Percentiles rank a stretch among this genome's conserved stretches.
These are phyloP conservation scores for Lichtheimia ramosa DNA, from an alignment of 371 early-diverging fungal species.

Conservation along the genomic window DNA sequence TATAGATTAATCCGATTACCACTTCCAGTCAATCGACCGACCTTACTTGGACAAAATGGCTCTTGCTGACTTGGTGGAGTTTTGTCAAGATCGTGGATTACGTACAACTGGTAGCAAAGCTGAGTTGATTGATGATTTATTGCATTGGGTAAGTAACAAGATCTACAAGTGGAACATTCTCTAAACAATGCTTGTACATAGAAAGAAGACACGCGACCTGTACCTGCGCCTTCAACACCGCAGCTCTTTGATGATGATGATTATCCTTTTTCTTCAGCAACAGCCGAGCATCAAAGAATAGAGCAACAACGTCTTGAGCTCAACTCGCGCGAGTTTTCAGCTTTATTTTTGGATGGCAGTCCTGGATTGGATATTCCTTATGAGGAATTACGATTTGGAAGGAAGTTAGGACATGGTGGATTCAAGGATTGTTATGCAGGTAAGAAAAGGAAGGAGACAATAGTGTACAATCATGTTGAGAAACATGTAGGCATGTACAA, in stretches of 20 bases:
- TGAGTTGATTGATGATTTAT: slow-evolving; percentile 56
- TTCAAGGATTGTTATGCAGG: slow-evolving; percentile 75
- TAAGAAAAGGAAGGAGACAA: slow-evolving; percentile 21
- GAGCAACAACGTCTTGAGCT: slow-evolving; percentile 32
- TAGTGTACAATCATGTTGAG: too few relatives aligned
- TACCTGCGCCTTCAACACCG: slow-evolving; percentile 74
- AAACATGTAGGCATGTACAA: slow-evolving; percentile 9
- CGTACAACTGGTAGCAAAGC: slow-evolving; percentile 65
- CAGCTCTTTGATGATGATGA: slow-evolving; percentile 53
- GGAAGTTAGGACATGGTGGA: slow-evolving; percentile 76
- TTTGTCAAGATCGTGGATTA: slow-evolving; percentile 75
- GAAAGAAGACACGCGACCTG: slow-evolving; percentile 64
- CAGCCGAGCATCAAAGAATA: slow-evolving; percentile 23
- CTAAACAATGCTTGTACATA: slow-evolving; percentile 15
- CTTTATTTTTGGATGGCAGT: slow-evolving; percentile 49
- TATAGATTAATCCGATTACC: background rate
- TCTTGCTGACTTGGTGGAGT: slow-evolving; percentile 70
- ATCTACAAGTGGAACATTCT: too few relatives aligned
- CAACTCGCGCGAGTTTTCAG: slow-evolving; percentile 55
- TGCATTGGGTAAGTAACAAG: slow-evolving; percentile 56
- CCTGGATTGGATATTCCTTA: slow-evolving; percentile 63
- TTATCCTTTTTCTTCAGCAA: slow-evolving; percentile 36
- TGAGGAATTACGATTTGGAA: slow-evolving; percentile 55
- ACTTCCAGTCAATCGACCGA: slow-evolving; percentile 21
- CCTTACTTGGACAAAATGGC: slow-evolving; percentile 54